phyloP scores from a whole-genome alignment of 139 green algal genomes.

The Zygnema cylindricum region DNA sequence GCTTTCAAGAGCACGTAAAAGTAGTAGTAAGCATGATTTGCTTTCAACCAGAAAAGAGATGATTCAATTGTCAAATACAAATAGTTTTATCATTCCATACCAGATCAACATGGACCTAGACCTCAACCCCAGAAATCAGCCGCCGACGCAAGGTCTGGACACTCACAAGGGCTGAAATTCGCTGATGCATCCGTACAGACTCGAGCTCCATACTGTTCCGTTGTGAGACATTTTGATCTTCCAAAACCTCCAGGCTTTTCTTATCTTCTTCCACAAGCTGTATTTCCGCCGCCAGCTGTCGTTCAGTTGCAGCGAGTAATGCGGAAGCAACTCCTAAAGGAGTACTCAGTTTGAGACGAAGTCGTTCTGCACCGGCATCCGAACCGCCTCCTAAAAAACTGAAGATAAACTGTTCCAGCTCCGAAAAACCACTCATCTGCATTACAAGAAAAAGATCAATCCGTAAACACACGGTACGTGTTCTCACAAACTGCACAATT shows the following conservation, averaged over 20 bases:
- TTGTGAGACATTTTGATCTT: constrained; percentile 77
- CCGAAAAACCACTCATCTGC: constrained; percentile 50
- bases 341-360: constrained; percentile 93
- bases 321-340: constrained; percentile 87
- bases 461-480: neutral
- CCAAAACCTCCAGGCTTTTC: constrained; percentile 69
- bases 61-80: no score
- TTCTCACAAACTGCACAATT: constrained; percentile 6
- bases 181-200: constrained; percentile 69
- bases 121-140: no score
- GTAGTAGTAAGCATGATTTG: no score
- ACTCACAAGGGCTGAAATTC: constrained; percentile 33
- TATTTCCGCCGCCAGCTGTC: constrained; percentile 69
- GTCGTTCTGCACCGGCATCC: constrained; percentile 72
- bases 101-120: no score
- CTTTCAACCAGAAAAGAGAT: no score
- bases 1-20: no score
- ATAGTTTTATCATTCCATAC: no score
- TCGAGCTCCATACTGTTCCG: constrained; percentile 81
- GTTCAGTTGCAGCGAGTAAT: constrained; percentile 73
- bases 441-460: neutral
- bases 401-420: constrained; percentile 71
- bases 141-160: no score
- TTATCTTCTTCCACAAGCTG: constrained; percentile 64
- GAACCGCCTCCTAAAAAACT: constrained; percentile 77